phyloP scores from a whole-genome alignment of 768 basidiomycete genomes.

The Agaricus bisporus region DNA sequence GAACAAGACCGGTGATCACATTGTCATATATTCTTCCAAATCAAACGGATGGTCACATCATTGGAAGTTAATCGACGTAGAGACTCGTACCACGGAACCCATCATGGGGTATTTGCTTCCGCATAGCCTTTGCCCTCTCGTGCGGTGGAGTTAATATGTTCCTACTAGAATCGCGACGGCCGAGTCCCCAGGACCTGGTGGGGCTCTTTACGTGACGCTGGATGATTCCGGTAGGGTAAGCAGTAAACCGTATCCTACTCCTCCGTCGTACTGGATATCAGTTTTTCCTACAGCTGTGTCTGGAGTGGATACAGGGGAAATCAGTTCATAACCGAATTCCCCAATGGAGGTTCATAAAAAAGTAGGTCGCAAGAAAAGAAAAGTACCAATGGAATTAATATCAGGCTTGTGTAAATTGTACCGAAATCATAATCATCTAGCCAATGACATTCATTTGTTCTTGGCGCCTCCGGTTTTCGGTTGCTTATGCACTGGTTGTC shows the following conservation, averaged over 20 bases:
- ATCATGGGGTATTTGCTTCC: background rate
- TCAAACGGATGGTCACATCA: conserved; percentile 2
- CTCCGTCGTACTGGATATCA: background rate
- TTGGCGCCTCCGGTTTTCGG: background rate
- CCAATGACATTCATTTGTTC: background rate
- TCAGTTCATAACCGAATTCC: conserved; percentile 1
- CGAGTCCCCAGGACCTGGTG: background rate
- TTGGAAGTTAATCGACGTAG: conserved; percentile 5
- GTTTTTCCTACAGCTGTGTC: background rate
- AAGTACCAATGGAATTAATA: background rate
- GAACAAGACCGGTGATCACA: background rate
- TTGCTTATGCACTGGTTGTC: too few species aligned
- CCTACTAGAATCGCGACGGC: background rate
- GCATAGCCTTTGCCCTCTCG: background rate
- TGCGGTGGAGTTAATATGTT: background rate
- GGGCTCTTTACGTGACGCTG: background rate
- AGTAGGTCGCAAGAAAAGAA: background rate
- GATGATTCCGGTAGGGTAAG: background rate
- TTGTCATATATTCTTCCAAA: background rate
- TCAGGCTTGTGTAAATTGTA: background rate
- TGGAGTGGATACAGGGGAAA: conserved; percentile 1
- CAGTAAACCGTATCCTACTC: background rate
- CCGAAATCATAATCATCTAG: background rate
- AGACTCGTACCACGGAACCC: conserved; percentile 1
- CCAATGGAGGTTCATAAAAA: conserved; percentile 6